A percentile compares a stretch with the other conserved stretches of the same genome.
Conservation (phyloP, 2,329 filamentous ascomycete species). For the Zasmidium cellare region DNA sequence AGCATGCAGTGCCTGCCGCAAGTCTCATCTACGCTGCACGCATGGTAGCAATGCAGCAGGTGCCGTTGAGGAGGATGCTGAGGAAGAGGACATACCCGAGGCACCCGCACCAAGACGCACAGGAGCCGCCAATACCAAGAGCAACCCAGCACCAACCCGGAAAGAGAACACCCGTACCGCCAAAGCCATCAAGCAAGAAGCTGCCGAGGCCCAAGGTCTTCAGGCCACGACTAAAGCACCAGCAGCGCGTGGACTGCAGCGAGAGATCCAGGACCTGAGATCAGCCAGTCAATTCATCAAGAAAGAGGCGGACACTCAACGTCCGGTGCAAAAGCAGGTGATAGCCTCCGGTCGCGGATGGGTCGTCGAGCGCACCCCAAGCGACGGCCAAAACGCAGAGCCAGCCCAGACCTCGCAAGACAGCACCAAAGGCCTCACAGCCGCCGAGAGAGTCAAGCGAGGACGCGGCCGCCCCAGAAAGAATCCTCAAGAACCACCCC, state of each 20-base stretch:
- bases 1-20: not conserved
- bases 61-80: not conserved
- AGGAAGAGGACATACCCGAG: not conserved
- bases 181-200: not conserved
- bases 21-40: not conserved
- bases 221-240: not conserved
- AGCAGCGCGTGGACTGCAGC: not conserved
- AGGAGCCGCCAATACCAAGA: not conserved
- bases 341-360: conserved; percentile 21
- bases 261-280: not conserved
- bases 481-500: not conserved
- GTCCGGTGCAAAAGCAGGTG: conserved; percentile 11
- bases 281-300: not conserved
- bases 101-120: not conserved
- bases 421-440: not conserved
- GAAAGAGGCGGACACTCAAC: not conserved
- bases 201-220: not conserved
- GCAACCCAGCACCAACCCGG: not conserved
- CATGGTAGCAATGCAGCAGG: not conserved
- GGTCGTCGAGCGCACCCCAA: conserved; percentile 10
- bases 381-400: not conserved
- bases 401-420: not conserved
- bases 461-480: conserved; percentile 2
- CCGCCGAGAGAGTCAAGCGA: not conserved
- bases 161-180: not conserved